Percentiles rank a stretch among this genome's conserved stretches.
Conservation (phyloP, 2,329 filamentous ascomycete genomes). For the Trichoderma sp. region DNA sequence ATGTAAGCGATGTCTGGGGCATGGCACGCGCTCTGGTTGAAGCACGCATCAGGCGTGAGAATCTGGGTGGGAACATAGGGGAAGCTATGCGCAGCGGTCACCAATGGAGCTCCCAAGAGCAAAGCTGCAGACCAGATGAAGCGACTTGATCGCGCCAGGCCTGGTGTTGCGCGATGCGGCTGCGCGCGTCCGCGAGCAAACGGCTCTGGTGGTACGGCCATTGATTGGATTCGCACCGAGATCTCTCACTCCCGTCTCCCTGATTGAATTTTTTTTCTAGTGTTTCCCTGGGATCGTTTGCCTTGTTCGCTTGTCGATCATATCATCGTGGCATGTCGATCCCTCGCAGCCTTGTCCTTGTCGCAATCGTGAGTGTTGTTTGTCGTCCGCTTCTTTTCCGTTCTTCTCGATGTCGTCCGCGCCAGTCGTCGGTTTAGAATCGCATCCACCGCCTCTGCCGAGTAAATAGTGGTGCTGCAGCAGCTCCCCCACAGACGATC, state of each 20-base stretch:
- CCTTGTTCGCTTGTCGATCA: constrained; percentile 7
- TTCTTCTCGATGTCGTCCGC: background rate
- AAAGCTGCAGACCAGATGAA: background rate
- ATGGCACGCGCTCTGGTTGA: constrained; percentile 39
- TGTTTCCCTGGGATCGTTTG: background rate
- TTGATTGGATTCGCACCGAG: constrained; percentile 1
- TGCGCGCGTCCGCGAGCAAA: constrained; percentile 12
- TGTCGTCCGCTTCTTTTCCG: background rate
- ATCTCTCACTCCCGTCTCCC: background rate
- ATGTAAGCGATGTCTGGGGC: constrained; percentile 62
- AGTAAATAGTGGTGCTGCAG: background rate
- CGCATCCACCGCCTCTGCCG: background rate
- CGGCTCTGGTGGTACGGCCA: constrained; percentile 12
- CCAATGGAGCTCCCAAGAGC: constrained; percentile 6
- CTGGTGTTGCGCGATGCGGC: constrained; percentile 16
- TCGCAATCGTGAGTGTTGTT: background rate
- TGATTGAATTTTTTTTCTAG: background rate
- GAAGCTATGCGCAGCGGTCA: constrained; percentile 48
- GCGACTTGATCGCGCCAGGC: background rate
- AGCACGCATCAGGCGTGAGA: constrained; percentile 51
- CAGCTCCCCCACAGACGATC: background rate
- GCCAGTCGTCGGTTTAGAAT: background rate
- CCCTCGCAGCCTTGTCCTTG: background rate
- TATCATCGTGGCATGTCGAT: constrained; percentile 17
- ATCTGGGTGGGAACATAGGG: constrained; percentile 79